Percentiles rank a stretch among this genome's conserved stretches.
Conservation (phyloP, 345 rosid species). For the Dipteronia dyeriana region DNA sequence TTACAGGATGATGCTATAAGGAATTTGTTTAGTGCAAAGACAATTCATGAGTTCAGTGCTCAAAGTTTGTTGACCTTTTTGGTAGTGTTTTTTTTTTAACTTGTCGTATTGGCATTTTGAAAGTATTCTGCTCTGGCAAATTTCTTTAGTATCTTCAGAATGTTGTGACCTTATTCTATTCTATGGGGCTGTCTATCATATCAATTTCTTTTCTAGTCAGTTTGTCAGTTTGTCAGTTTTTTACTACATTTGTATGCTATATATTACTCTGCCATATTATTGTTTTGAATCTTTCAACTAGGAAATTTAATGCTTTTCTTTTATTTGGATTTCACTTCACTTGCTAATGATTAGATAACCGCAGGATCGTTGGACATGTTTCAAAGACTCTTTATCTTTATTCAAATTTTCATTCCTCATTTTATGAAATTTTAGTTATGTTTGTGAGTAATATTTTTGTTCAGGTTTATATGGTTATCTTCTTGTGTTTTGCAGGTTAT, state of each 20-base stretch:
- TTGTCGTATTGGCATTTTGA: not conserved
- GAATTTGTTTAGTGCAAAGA: constrained; percentile 97
- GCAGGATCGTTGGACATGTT: not conserved
- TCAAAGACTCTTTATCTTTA: not conserved
- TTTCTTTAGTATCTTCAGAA: not conserved
- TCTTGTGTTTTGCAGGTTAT: constrained; percentile 64
- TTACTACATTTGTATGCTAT: not conserved
- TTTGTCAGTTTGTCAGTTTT: not conserved
- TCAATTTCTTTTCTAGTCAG: not conserved
- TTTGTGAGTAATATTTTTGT: not conserved
- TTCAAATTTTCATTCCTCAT: not conserved
- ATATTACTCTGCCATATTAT: not conserved
- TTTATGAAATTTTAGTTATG: not conserved
- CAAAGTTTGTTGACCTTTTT: constrained; percentile 89
- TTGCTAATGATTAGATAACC: not conserved
- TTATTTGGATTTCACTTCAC: not conserved
- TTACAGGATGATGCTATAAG: constrained; percentile 97
- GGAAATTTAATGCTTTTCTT: not conserved
- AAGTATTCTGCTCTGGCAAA: not conserved
- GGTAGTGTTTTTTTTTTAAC: constrained; percentile 47
- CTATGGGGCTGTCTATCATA: not conserved
- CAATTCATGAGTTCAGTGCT: constrained; percentile 93
- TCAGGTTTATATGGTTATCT: not conserved
- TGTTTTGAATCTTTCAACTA: not conserved
- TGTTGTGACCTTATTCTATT: not conserved